Conservation (phyloP, 2,329 filamentous ascomycete genomes). For the Cordyceps tenuipes region DNA sequence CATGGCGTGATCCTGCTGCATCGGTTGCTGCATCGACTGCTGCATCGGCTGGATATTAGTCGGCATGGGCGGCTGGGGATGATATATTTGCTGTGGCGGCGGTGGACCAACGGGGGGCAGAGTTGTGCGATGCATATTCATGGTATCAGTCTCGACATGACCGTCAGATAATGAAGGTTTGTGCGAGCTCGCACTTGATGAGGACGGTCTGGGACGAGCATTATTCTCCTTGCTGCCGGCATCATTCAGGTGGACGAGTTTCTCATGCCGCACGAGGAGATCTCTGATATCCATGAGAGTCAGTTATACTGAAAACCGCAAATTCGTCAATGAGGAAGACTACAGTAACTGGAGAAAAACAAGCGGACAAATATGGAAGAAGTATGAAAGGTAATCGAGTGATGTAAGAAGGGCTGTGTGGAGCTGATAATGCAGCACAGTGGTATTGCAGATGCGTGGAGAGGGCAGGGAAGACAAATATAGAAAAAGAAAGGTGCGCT, state of each 20-base stretch:
- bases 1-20: slow-evolving; percentile 37
- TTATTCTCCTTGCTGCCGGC: slow-evolving; percentile 40
- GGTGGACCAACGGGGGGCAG: slow-evolving; percentile 20
- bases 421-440: slow-evolving; percentile 5
- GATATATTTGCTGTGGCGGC: slow-evolving; percentile 20
- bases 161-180: slow-evolving; percentile 40
- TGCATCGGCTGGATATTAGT: slow-evolving; percentile 24
- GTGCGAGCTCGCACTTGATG: slow-evolving; percentile 34
- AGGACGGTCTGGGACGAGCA: slow-evolving; percentile 42
- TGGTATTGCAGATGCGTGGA: slow-evolving; percentile 12
- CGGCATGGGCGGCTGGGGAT: slow-evolving; percentile 14
- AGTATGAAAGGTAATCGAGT: slow-evolving; percentile 7
- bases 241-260: slow-evolving; percentile 56
- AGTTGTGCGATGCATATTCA: slow-evolving; percentile 32
- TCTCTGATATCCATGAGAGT: slow-evolving; percentile 58
- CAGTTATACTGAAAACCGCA: slow-evolving; percentile 18
- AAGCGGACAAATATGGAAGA: background rate
- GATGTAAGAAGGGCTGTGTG: slow-evolving; percentile 9
- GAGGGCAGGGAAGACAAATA: slow-evolving; percentile 9
- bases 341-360: background rate
- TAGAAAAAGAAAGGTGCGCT: slow-evolving; percentile 8
- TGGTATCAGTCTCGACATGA: slow-evolving; percentile 38
- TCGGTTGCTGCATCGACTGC: slow-evolving; percentile 31
- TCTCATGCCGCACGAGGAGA: slow-evolving; percentile 55
- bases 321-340: slow-evolving; percentile 8